These are phyloP conservation scores for Nepenthes gracilis DNA, from an alignment of 148 eudicot species.

Conservation along the genomic window DNA sequence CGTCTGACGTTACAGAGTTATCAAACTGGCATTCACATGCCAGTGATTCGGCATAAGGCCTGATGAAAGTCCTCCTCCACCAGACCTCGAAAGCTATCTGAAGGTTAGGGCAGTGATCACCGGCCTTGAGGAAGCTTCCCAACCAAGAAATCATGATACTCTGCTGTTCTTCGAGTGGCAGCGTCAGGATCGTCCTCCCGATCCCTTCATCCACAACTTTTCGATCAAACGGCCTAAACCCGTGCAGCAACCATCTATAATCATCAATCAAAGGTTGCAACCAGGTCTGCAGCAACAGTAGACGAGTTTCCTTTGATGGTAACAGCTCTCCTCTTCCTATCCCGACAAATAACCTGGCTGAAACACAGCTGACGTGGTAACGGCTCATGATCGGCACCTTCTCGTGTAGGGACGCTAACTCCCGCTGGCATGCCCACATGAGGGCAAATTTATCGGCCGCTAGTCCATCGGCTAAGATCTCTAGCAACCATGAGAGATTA, in stretches of 20 bases:
- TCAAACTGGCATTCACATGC: conserved; percentile 24
- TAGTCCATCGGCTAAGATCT: conserved; percentile 69
- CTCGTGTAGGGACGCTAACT: conserved; percentile 55
- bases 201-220: conserved; percentile 91
- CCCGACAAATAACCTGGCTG: conserved; percentile 79
- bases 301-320: conserved; percentile 70
- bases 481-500: conserved; percentile 79
- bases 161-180: conserved; percentile 91
- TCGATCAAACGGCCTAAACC: conserved; percentile 73
- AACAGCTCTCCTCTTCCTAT: conserved; percentile 85
- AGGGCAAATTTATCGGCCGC: conserved; percentile 70
- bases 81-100: conserved; percentile 93
- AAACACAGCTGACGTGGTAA: conserved; percentile 56
- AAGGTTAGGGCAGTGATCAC: conserved; percentile 88
- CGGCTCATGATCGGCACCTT: conserved; percentile 48
- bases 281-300: conserved; percentile 56
- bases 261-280: conserved; percentile 77
- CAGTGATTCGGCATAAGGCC: conserved; percentile 52
- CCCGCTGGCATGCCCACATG: conserved; percentile 71
- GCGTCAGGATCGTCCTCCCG: conserved; percentile 78
- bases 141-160: conserved; percentile 71
- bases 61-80: conserved; percentile 90
- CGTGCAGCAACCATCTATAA: conserved; percentile 83
- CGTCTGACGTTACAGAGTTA: conserved; percentile 10
- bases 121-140: conserved; percentile 59